A percentile compares a stretch with the other conserved stretches of the same genome.
phyloP scores from a whole-genome alignment of 148 eudicot genomes.

The Camellia granthamiana region DNA sequence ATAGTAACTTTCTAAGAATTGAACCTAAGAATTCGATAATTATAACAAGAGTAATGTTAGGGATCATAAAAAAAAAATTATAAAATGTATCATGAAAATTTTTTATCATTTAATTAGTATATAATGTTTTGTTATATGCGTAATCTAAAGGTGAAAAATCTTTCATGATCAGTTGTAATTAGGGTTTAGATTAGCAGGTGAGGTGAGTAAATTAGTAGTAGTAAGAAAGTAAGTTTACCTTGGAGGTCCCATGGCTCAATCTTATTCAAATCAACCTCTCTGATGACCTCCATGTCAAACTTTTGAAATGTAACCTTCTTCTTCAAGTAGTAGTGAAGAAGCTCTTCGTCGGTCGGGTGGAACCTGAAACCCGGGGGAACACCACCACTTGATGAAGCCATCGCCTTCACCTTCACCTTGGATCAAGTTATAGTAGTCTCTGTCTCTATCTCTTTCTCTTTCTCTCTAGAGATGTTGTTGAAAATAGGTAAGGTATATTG shows the following conservation, averaged over 20 bases:
- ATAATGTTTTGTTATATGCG: no score
- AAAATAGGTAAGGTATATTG: background rate
- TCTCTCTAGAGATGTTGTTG: background rate
- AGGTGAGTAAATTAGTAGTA: background rate
- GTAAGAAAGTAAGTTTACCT: constrained; percentile 38
- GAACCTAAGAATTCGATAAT: no score
- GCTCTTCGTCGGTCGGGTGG: constrained; percentile 95
- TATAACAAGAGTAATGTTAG: no score
- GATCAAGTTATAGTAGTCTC: background rate
- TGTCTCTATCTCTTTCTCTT: constrained; percentile 8
- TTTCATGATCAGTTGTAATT: no score
- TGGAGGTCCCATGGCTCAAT: constrained; percentile 97
- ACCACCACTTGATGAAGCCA: constrained; percentile 55
- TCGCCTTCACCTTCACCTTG: background rate
- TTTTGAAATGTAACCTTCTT: constrained; percentile 73
- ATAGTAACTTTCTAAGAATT: no score
- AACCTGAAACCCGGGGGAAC: constrained; percentile 97
- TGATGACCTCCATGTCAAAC: constrained; percentile 93
- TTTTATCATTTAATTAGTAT: no score
- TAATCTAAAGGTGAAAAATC: no score
- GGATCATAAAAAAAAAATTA: no score
- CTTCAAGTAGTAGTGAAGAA: constrained; percentile 88
- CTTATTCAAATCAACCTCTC: constrained; percentile 91
- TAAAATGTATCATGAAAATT: no score
- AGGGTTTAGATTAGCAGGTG: background rate